Conservation (phyloP, 2,329 filamentous ascomycete species). For the Fonsecaea multimorphosa region DNA sequence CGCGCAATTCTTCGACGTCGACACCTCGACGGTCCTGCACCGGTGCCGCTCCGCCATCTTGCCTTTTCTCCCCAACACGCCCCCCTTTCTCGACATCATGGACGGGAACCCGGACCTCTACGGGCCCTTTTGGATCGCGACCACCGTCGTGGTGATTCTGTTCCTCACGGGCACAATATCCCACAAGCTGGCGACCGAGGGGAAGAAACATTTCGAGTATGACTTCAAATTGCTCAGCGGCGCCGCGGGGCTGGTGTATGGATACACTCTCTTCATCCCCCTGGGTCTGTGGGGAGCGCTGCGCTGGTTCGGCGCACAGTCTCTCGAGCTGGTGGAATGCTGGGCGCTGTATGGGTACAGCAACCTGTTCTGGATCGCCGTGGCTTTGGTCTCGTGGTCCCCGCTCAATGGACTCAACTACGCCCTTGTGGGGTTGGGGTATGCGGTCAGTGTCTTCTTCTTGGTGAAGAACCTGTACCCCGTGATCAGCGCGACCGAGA, state of each 20-base stretch:
- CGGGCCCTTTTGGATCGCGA: slow-evolving; percentile 98
- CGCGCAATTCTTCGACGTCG: slow-evolving; percentile 97
- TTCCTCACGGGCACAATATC: slow-evolving; percentile 96
- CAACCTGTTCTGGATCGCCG: slow-evolving; percentile 96
- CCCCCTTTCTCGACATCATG: slow-evolving; percentile 92
- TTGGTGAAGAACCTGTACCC: slow-evolving; percentile 86
- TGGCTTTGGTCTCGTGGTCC: slow-evolving; percentile 90
- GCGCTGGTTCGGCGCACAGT: slow-evolving; percentile 94
- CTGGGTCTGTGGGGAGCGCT: slow-evolving; percentile 84
- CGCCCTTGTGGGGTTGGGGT: slow-evolving; percentile 87
- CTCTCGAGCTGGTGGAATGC: slow-evolving; percentile 91
- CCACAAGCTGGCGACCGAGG: slow-evolving; percentile 72
- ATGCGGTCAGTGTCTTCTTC: slow-evolving; percentile 81
- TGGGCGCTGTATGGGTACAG: slow-evolving; percentile 95
- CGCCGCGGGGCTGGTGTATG: slow-evolving; percentile 90
- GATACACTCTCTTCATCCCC: slow-evolving; percentile 88
- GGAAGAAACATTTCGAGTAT: slow-evolving; percentile 40
- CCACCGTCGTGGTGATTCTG: slow-evolving; percentile 92
- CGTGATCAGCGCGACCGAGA: slow-evolving; percentile 89
- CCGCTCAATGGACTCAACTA: slow-evolving; percentile 87
- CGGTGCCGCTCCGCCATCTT: slow-evolving; percentile 88
- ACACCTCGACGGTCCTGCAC: slow-evolving; percentile 84
- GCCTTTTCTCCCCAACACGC: slow-evolving; percentile 80
- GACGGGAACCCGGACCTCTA: slow-evolving; percentile 97
- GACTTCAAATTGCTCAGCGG: slow-evolving; percentile 81